A percentile compares a stretch with the other conserved stretches of the same genome.
phyloP scores from a whole-genome alignment of 164 flowering plant species.

The Chloranthus sessilifolius region DNA sequence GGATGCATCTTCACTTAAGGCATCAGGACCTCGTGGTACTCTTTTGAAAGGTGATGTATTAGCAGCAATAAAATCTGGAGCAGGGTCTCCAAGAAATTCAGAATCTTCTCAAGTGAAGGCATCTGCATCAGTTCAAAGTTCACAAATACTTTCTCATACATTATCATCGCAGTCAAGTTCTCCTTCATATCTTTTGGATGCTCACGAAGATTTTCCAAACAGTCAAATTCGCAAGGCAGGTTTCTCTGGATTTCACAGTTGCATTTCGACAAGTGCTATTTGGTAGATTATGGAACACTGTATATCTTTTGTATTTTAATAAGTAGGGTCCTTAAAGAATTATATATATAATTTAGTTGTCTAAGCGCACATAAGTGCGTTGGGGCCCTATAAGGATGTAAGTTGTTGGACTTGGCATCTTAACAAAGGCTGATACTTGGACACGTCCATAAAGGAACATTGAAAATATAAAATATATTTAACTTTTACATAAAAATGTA shows the following conservation, averaged over 20 bases:
- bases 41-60: slow-evolving; percentile 89
- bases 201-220: slow-evolving; percentile 81
- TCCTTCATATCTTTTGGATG: slow-evolving; percentile 31
- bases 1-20: slow-evolving; percentile 56
- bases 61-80: slow-evolving; percentile 79
- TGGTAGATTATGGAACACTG: too few relatives aligned
- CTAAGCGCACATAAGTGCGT: too few relatives aligned
- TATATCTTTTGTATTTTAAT: too few relatives aligned
- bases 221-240: slow-evolving; percentile 93
- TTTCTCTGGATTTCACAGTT: slow-evolving; percentile 6
- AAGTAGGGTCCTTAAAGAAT: too few relatives aligned
- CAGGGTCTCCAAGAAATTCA: slow-evolving; percentile 31
- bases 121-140: slow-evolving; percentile 25
- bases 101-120: slow-evolving; percentile 33
- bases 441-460: too few relatives aligned
- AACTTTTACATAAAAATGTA: too few relatives aligned
- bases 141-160: slow-evolving; percentile 20
- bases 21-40: slow-evolving; percentile 92
- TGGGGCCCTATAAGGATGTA: too few relatives aligned
- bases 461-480: too few relatives aligned
- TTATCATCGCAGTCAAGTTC: slow-evolving; percentile 31
- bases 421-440: too few relatives aligned
- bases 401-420: too few relatives aligned
- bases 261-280: too few relatives aligned
- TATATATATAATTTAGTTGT: too few relatives aligned